phyloP scores from a whole-genome alignment of 2,329 filamentous ascomycete genomes.

The Ilyonectria robusta region DNA sequence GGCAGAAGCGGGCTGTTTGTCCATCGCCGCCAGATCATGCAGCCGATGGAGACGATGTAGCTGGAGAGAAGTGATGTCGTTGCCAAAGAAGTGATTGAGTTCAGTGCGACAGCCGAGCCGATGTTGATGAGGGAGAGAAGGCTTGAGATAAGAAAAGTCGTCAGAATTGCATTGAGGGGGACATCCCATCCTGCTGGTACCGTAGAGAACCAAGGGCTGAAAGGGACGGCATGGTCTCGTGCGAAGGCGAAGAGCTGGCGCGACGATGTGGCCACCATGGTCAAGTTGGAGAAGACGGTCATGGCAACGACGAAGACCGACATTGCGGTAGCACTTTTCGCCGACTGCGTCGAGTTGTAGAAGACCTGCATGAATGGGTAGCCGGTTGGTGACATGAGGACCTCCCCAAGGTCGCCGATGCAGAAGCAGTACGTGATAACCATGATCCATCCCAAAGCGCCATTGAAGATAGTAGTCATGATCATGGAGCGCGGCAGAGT shows the following conservation, averaged over 20 bases:
- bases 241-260: constrained; percentile 43
- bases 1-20: constrained; percentile 30
- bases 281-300: constrained; percentile 42
- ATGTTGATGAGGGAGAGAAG: constrained; percentile 42
- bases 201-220: constrained; percentile 40
- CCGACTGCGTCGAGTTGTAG: constrained; percentile 38
- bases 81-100: constrained; percentile 39
- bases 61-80: constrained; percentile 40
- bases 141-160: constrained; percentile 37
- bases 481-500: constrained; percentile 41
- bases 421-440: constrained; percentile 43
- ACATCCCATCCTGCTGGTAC: constrained; percentile 38
- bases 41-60: constrained; percentile 42
- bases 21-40: constrained; percentile 42
- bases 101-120: constrained; percentile 36
- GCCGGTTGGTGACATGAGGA: constrained; percentile 36
- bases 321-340: constrained; percentile 37
- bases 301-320: constrained; percentile 39
- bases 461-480: constrained; percentile 39
- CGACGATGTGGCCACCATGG: constrained; percentile 40
- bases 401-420: constrained; percentile 38
- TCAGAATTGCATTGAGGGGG: constrained; percentile 38
- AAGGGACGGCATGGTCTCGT: constrained; percentile 40
- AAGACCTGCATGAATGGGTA: constrained; percentile 45
- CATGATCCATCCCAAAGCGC: constrained; percentile 44